Conservation (phyloP, 768 basidiomycete species). For the Boletus bicolor region DNA sequence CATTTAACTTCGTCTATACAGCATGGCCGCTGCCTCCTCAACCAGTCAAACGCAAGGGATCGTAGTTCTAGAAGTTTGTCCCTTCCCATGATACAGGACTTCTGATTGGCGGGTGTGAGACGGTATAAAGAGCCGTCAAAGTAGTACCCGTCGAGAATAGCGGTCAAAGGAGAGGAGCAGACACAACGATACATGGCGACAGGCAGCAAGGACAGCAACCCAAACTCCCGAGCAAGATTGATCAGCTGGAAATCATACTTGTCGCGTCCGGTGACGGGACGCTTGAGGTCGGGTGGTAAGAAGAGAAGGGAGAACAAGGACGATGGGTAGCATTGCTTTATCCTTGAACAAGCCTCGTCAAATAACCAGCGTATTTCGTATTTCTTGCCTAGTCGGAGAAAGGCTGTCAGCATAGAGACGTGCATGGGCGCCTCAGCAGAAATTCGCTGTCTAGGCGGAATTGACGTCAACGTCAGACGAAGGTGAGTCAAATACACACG, state of each 20-base stretch:
- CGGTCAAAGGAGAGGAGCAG: slow-evolving; percentile 17
- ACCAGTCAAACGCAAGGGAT: slow-evolving; percentile 19
- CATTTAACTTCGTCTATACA: slow-evolving; percentile 22
- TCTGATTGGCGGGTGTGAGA: slow-evolving; percentile 22
- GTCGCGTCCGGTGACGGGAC: slow-evolving; percentile 22
- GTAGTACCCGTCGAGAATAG: slow-evolving; percentile 25
- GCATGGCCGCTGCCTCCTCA: slow-evolving; percentile 12
- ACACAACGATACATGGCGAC: slow-evolving; percentile 25
- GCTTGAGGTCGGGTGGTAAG: slow-evolving; percentile 19
- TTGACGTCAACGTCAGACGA: slow-evolving; percentile 1
- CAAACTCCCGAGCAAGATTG: slow-evolving; percentile 24
- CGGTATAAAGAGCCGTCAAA: slow-evolving; percentile 14
- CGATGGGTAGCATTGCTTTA: slow-evolving; percentile 22
- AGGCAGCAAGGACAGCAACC: slow-evolving; percentile 21
- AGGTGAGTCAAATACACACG: slow-evolving; percentile 16
- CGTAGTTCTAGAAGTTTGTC: slow-evolving; percentile 24
- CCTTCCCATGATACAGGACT: slow-evolving; percentile 24
- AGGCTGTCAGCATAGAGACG: slow-evolving; percentile 20
- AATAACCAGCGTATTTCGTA: slow-evolving; percentile 25
- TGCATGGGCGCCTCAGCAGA: slow-evolving; percentile 17
- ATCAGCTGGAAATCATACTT: slow-evolving; percentile 26
- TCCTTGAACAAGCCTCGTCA: slow-evolving; percentile 21
- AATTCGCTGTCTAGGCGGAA: slow-evolving; percentile 21
- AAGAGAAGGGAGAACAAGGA: slow-evolving; percentile 26
- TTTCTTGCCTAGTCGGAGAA: slow-evolving; percentile 24